Evolutionary conservation across 768 basidiomycete genomes (phyloP).

Genomic region (Guyanaporus albipodus): DNA sequence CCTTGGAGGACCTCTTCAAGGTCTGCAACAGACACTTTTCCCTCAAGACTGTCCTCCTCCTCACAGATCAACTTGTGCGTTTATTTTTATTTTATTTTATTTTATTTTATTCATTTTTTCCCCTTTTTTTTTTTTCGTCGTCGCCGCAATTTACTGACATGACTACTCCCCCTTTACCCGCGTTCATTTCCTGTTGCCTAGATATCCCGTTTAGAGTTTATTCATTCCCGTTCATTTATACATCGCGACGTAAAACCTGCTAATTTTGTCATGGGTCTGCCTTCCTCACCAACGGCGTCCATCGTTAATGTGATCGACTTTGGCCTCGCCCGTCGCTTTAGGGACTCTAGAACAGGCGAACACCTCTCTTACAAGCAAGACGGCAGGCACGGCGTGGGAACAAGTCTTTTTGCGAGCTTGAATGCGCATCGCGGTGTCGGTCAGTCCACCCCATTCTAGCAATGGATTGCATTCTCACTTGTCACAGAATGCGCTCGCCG

Average conservation of each 20-base stretch:
- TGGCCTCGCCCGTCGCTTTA: slow-evolving; percentile 77
- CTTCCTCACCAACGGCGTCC: slow-evolving; percentile 55
- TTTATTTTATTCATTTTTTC: too few species aligned
- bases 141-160: slow-evolving; percentile 8
- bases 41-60: slow-evolving; percentile 88
- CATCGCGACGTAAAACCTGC: slow-evolving; percentile 99
- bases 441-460: slow-evolving; percentile 30
- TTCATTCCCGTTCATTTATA: slow-evolving; percentile 90
- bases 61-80: slow-evolving; percentile 92
- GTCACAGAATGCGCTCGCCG: slow-evolving; percentile 64
- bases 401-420: slow-evolving; percentile 69
- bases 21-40: slow-evolving; percentile 89
- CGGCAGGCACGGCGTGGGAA: slow-evolving; percentile 74
- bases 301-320: slow-evolving; percentile 93
- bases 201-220: slow-evolving; percentile 95
- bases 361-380: slow-evolving; percentile 75
- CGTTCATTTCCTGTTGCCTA: slow-evolving; percentile 33
- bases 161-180: slow-evolving; percentile 13
- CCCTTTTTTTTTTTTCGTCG: neutral
- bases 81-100: too few species aligned
- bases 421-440: slow-evolving; percentile 74
- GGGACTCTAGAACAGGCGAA: slow-evolving; percentile 56
- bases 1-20: slow-evolving; percentile 82
- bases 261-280: slow-evolving; percentile 90
- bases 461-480: neutral